Base-by-base conservation (phyloP, 495 filamentous ascomycete genomes). In the Hypomontagnella submonticulosa region DNA sequence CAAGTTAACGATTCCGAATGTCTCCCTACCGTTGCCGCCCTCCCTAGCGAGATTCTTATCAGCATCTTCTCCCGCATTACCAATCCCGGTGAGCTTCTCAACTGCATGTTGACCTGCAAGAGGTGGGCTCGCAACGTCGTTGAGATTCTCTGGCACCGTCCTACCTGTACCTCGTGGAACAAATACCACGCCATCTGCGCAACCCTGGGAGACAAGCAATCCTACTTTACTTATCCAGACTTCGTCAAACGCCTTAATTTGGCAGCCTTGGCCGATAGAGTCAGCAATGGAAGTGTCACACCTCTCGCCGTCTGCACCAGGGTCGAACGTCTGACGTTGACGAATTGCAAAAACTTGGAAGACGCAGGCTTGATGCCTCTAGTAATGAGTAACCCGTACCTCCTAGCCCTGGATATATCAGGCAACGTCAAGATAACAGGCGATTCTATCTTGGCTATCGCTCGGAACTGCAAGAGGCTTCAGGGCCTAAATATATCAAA, bases 21-120 rank as follows among this genome's bases (percentile, higher is more conserved):
- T 63, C 70, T 82, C 5, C 87, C 91, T 15, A 93, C 93, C 40
- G 88, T 97, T 63, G 87, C 90, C 48, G 85, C 88, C 42, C 85
- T 99, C 27, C 96, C 96, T 10, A 92, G 92, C 66, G 96, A 99
- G 80, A 89, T 99, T 44, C 84, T 98, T 51, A 97, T 99, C 64
- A 85, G 87, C 71, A 90, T 97, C 55, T 97, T 99, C 78, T 82
- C 90, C 11, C 95, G 92, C 72, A 86, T 99, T 41, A 85, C 76
- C 69, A 87, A 85, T 30, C 83, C 91, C 2, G 75, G 76, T 4
- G 95, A 98, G 71, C 84, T 97, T 61, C 80, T 90, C 63, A 89
- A 87, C 74, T 94, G 92, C 73, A 94, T 99, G 91, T 80, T 94
- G 70, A 94, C 96, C 6, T 96, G 88, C 70, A 92, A 92, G 72